A percentile compares a stretch with the other conserved stretches of the same genome.
Evolutionary conservation across 2,329 filamentous ascomycete genomes (phyloP).

Genomic region (Fusarium paranaense): DNA sequence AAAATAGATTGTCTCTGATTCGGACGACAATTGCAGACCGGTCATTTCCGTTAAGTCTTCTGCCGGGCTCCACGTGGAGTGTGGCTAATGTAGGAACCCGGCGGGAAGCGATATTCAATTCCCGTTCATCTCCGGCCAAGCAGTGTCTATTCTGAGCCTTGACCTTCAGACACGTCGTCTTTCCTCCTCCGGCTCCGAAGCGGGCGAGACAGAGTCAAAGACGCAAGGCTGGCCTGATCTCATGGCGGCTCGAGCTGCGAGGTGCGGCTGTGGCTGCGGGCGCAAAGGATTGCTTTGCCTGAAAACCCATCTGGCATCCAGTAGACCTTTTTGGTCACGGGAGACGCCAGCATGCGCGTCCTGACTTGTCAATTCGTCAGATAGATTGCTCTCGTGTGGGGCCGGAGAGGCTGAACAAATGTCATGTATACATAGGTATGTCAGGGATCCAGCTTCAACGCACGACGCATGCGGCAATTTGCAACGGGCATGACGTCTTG

Average conservation of each 20-base stretch:
- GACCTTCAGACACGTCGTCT: not conserved
- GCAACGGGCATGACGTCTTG: slow-evolving; percentile 13
- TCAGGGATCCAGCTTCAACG: slow-evolving; percentile 1
- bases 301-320: not conserved
- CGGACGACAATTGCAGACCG: slow-evolving; percentile 10
- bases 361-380: not conserved
- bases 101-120: slow-evolving; percentile 3
- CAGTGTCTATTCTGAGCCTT: not conserved
- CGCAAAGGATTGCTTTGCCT: not conserved
- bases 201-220: slow-evolving; percentile 9
- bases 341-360: not conserved
- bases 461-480: slow-evolving; percentile 20
- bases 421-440: not conserved
- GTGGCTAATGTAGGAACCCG: slow-evolving; percentile 23
- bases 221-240: not conserved
- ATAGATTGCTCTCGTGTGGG: not conserved
- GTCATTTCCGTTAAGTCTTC: slow-evolving; percentile 7
- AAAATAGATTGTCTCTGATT: not conserved
- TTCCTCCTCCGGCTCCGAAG: slow-evolving; percentile 17
- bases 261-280: not conserved
- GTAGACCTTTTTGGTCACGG: not conserved
- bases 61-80: slow-evolving; percentile 8
- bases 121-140: slow-evolving; percentile 23
- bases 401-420: not conserved
- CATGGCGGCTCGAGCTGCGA: not conserved